Conservation (phyloP, 208 protist species). For the Borovskyia barvae region DNA sequence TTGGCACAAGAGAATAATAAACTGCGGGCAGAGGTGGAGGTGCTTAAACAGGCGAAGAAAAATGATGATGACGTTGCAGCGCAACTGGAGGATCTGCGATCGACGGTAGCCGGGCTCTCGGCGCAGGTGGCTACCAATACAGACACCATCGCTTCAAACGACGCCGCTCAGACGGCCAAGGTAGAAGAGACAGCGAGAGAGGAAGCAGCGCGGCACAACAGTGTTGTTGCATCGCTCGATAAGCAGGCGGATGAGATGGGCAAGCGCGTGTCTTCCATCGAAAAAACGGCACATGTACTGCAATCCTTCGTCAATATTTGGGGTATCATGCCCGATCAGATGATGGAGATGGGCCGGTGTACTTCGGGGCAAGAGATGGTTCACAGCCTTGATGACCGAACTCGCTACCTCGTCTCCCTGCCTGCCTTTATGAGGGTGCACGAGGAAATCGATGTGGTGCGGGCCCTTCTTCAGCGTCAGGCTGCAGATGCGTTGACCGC, state of each 20-base stretch:
- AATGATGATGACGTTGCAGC: constrained; percentile 1
- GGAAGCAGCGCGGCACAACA: constrained; percentile 12
- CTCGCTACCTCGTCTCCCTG: constrained; percentile 61
- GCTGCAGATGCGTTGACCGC: constrained; percentile 44
- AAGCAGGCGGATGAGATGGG: constrained; percentile 7
- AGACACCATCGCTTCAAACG: neutral
- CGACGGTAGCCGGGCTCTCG: constrained; percentile 5
- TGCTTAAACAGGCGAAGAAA: constrained; percentile 30
- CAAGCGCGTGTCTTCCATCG: constrained; percentile 3
- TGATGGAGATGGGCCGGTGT: constrained; percentile 41
- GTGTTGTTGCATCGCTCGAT: constrained; percentile 4
- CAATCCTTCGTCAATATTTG: constrained; percentile 64
- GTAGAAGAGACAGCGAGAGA: constrained; percentile 16
- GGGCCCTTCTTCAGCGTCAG: constrained; percentile 58
- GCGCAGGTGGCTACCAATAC: constrained; percentile 18
- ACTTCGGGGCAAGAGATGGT: constrained; percentile 23
- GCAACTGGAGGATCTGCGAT: constrained; percentile 12
- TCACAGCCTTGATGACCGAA: constrained; percentile 51
- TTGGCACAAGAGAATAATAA: constrained; percentile 54
- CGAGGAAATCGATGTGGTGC: constrained; percentile 69
- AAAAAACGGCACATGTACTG: constrained; percentile 13
- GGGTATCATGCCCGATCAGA: constrained; percentile 32
- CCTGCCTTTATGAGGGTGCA: constrained; percentile 53
- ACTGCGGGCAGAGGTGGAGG: constrained; percentile 40
- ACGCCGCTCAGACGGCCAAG: neutral